Percentiles rank a stretch among this genome's conserved stretches.
phyloP scores from a whole-genome alignment of 768 basidiomycete genomes.

The Pholiota conissans region DNA sequence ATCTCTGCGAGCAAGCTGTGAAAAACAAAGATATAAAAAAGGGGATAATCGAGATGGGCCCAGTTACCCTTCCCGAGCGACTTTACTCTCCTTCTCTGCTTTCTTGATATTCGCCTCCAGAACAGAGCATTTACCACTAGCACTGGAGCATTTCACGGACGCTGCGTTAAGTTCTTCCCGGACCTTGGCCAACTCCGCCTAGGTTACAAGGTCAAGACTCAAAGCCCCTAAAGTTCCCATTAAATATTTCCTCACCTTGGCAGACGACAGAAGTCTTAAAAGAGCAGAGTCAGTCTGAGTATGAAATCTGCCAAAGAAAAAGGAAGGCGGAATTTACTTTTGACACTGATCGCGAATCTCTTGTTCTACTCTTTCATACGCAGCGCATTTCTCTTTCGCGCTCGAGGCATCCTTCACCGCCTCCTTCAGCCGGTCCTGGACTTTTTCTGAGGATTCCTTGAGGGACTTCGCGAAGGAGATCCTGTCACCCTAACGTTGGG shows the following conservation, averaged over 20 bases:
- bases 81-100: background rate
- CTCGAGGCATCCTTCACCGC: background rate
- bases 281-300: no score
- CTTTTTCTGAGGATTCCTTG: background rate
- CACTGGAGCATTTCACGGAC: background rate
- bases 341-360: background rate
- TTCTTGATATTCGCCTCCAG: background rate
- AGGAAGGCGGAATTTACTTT: background rate
- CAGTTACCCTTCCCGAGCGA: background rate
- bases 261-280: no score
- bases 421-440: background rate
- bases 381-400: conserved; percentile 1
- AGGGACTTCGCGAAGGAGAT: background rate
- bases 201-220: background rate
- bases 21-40: background rate
- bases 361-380: conserved; percentile 2
- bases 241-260: background rate
- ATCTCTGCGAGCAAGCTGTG: background rate
- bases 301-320: no score
- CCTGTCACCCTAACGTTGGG: no score
- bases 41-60: background rate
- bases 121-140: background rate
- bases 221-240: no score
- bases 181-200: background rate
- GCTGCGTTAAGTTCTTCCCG: background rate